These are phyloP conservation scores for Yamadazyma triangularis DNA, from an alignment of 1,139 yeast species.

Conservation along the genomic window DNA sequence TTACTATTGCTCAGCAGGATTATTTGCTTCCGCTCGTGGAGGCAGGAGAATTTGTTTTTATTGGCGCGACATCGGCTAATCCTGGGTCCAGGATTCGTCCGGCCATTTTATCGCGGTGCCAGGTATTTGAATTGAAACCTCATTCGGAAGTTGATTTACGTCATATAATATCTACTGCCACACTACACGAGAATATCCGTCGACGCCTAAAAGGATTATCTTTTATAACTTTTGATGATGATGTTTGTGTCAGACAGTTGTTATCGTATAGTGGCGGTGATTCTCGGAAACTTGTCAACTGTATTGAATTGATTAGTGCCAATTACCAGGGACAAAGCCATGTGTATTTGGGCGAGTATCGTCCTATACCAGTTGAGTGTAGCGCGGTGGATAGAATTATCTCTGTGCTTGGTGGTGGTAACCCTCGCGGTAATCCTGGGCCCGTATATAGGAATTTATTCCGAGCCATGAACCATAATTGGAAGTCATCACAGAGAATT, in stretches of 20 bases:
- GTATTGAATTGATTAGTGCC: constrained; percentile 14
- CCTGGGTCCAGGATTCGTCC: constrained; percentile 28
- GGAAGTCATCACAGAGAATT: not conserved
- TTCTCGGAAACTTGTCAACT: constrained; percentile 21
- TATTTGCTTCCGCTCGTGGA: constrained; percentile 39
- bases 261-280: constrained; percentile 19
- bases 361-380: too few species aligned
- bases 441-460: not conserved
- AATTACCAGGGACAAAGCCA: constrained; percentile 1
- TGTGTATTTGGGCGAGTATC: constrained; percentile 2
- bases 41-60: constrained; percentile 35
- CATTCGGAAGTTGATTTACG: constrained; percentile 17
- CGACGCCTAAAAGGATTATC: constrained; percentile 12
- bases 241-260: constrained; percentile 1
- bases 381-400: too few species aligned
- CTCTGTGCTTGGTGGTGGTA: too few species aligned
- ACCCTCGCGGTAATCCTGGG: too few species aligned
- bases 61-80: constrained; percentile 42
- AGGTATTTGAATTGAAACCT: constrained; percentile 24
- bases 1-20: constrained; percentile 39
- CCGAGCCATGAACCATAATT: not conserved
- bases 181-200: constrained; percentile 24
- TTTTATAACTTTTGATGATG: constrained; percentile 4
- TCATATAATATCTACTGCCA: constrained; percentile 22
- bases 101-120: constrained; percentile 41